Percentiles rank a stretch among this genome's conserved stretches.
Conservation (phyloP, 1,284 basidiomycete species). For the Vanrija sp. region DNA sequence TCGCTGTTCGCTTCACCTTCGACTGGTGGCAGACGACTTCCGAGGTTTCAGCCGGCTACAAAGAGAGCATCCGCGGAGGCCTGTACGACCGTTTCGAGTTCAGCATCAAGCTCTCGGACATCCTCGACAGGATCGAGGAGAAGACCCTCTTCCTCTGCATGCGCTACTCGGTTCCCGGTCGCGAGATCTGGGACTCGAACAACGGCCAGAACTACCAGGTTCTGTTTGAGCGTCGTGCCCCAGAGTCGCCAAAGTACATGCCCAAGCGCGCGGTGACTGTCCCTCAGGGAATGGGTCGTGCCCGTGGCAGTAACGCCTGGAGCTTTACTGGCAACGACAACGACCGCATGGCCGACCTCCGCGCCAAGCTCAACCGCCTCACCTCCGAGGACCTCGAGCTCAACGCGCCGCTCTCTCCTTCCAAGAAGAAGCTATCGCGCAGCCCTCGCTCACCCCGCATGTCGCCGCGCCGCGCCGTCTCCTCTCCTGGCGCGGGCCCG, state of each 20-base stretch:
- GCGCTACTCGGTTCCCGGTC: slow-evolving; percentile 67
- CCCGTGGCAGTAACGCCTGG: slow-evolving; percentile 43
- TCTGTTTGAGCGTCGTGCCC: slow-evolving; percentile 35
- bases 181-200: slow-evolving; percentile 89
- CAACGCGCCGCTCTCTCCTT: slow-evolving; percentile 6
- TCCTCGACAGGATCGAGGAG: slow-evolving; percentile 64
- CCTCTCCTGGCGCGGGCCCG: slow-evolving; percentile 27
- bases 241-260: slow-evolving; percentile 16
- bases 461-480: slow-evolving; percentile 17
- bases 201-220: slow-evolving; percentile 72
- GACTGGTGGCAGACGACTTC: slow-evolving; percentile 94
- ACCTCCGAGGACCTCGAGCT: slow-evolving; percentile 47
- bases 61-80: slow-evolving; percentile 60
- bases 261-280: slow-evolving; percentile 19
- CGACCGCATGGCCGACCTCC: slow-evolving; percentile 49
- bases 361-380: slow-evolving; percentile 51
- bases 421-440: slow-evolving; percentile 3
- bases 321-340: slow-evolving; percentile 44
- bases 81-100: slow-evolving; percentile 61
- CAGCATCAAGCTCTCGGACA: slow-evolving; percentile 54
- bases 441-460: slow-evolving; percentile 20
- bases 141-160: slow-evolving; percentile 81
- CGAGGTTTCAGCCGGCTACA: slow-evolving; percentile 78
- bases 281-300: slow-evolving; percentile 33
- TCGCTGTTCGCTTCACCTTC: slow-evolving; percentile 85